Base-by-base conservation (phyloP, 148 eudicot species). In the Bassia scoparia region DNA sequence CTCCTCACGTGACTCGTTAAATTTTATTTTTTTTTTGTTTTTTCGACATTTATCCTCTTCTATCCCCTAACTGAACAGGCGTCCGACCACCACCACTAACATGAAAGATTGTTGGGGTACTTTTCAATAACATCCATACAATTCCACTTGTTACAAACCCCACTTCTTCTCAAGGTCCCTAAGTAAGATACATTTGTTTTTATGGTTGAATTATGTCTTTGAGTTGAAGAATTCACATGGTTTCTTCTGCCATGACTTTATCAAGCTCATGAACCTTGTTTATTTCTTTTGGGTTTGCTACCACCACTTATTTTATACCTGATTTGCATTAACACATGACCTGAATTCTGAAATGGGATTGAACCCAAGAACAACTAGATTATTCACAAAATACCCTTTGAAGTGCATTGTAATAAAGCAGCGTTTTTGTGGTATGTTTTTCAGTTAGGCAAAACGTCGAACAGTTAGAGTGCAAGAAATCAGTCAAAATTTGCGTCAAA, bases 131-230 rank as follows among this genome's bases (percentile, higher is more conserved):
- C 81, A 77, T 90, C 88, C 89, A 94, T 94, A 72, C 78, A 86
- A 67, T 89, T 89, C 98, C 98, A 94, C 78, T 94, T 94, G 46
- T 89, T 35, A 94, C 88, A 69, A 91, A 87, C 31, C 98, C 98
- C 64, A 93, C 98, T 81, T 89, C 81, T 94, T 93, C 74, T 94
- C 98, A 67, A 94, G 97, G 80, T 94, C 96, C 73, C 96, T 84
- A 21, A 89, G 84, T 24, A 82, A 87, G 30, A 94, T 76, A 49
- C 84, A 88, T 37, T 88, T 86, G 44, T 33, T 80, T 78, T 84
- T 91, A 76, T 88, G 89, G 37, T 73, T 86, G 85, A 48, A 94
- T 88, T 13, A 90, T 82, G 78, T 89, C 82, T 64, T 87, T 90
- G 43, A 94, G 88, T 48, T 82, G 83, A 14, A 93, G 77, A 21